Evolutionary conservation across 345 rosid genomes (phyloP).

Genomic region (Camelina hispida): DNA sequence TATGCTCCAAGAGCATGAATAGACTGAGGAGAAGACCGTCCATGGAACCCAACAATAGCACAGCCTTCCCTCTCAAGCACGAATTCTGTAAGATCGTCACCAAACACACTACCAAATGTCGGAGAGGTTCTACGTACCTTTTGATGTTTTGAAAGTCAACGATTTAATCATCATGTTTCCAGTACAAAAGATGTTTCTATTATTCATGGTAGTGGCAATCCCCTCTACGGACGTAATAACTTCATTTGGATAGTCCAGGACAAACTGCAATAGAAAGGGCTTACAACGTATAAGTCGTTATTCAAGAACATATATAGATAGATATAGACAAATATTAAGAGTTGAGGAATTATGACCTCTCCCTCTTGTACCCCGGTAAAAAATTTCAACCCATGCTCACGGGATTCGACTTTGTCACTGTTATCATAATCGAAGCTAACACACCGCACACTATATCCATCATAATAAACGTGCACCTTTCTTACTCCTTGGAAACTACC

Average conservation of each 20-base stretch:
- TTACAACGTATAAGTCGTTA: neutral
- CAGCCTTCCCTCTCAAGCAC: conserved; percentile 5
- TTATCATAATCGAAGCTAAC: conserved; percentile 3
- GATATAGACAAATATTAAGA: too few species aligned
- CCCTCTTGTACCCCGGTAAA: neutral
- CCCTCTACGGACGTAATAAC: conserved; percentile 8
- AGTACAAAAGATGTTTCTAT: neutral
- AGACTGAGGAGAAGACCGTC: neutral
- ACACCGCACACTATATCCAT: neutral
- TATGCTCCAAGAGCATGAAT: conserved; percentile 25
- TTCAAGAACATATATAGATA: neutral
- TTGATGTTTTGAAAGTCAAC: conserved; percentile 18
- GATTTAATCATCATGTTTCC: neutral
- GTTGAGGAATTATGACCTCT: neutral
- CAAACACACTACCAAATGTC: neutral
- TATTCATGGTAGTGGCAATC: neutral
- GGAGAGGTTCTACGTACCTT: conserved; percentile 27
- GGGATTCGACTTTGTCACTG: neutral
- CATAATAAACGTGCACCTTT: neutral
- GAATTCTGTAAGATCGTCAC: neutral
- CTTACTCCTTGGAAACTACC: conserved; percentile 14
- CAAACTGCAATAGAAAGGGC: conserved; percentile 1
- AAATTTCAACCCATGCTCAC: neutral
- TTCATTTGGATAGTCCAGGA: conserved; percentile 23
- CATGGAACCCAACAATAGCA: conserved; percentile 31